These are phyloP conservation scores for Syzygium syzygioides DNA, from an alignment of 441 rosid genomes.

Conservation along the genomic window DNA sequence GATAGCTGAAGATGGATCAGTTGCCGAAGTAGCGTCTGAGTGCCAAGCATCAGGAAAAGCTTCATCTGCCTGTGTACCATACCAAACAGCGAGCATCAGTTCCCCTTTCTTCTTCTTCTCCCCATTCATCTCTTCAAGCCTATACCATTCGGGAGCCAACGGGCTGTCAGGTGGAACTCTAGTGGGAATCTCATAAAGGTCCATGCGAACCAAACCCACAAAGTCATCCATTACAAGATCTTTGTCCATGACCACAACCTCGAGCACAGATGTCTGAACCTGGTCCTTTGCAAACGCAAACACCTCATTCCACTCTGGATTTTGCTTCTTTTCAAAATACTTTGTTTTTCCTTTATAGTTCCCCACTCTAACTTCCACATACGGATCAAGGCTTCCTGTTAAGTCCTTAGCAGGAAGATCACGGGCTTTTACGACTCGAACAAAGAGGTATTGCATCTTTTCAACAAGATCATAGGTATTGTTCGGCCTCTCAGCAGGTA, in stretches of 20 bases:
- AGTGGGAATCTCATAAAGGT: constrained; percentile 64
- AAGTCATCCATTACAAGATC: constrained; percentile 66
- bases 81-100: constrained; percentile 91
- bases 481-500: constrained; percentile 49
- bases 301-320: constrained; percentile 89
- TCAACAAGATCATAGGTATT: constrained; percentile 84
- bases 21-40: constrained; percentile 61
- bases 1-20: constrained; percentile 30
- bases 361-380: constrained; percentile 74
- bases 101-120: constrained; percentile 56
- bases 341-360: constrained; percentile 76
- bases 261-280: constrained; percentile 54
- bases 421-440: constrained; percentile 79
- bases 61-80: constrained; percentile 95
- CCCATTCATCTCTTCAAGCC: constrained; percentile 57
- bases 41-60: constrained; percentile 87
- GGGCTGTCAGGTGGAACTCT: constrained; percentile 87
- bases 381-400: constrained; percentile 90
- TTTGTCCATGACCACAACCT: constrained; percentile 80
- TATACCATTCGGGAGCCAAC: constrained; percentile 88
- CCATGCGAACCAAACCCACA: constrained; percentile 63
- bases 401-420: constrained; percentile 69
- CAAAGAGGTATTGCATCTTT: constrained; percentile 75
- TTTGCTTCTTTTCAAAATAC: constrained; percentile 63
- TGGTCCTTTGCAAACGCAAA: constrained; percentile 77